Percentiles rank a stretch among this genome's conserved stretches.
phyloP scores from a whole-genome alignment of 208 protist species.

The Naegleria fowleri region DNA sequence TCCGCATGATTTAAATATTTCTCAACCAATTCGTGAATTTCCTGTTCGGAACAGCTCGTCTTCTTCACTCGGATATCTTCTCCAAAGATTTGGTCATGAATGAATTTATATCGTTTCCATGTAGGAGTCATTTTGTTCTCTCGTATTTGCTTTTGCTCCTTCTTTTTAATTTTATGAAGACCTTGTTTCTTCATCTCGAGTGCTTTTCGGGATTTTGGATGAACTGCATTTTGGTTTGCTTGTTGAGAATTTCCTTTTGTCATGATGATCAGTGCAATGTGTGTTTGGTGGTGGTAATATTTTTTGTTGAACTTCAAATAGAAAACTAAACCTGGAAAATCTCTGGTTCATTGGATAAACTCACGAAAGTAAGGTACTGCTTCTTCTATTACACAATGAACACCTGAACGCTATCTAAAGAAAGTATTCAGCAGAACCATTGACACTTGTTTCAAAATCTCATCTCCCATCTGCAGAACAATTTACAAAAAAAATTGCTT shows the following conservation, averaged over 20 bases:
- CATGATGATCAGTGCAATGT: too few species aligned
- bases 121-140: background rate
- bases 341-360: too few species aligned
- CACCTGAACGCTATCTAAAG: too few species aligned
- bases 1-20: background rate
- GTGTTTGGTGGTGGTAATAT: too few species aligned
- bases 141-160: background rate
- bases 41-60: background rate
- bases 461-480: too few species aligned
- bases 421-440: too few species aligned
- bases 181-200: background rate
- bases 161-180: background rate
- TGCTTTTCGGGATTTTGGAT: background rate
- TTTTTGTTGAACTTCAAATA: background rate
- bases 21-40: background rate
- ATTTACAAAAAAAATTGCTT: too few species aligned
- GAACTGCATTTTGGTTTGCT: background rate
- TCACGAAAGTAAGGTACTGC: too few species aligned
- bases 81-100: background rate
- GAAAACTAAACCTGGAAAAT: background rate
- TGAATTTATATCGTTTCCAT: background rate
- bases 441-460: too few species aligned
- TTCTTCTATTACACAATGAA: too few species aligned
- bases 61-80: background rate
- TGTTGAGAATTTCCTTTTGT: background rate